Evolutionary conservation across 2,329 filamentous ascomycete species (phyloP).

Genomic region (Pseudogymnoascus sp.): DNA sequence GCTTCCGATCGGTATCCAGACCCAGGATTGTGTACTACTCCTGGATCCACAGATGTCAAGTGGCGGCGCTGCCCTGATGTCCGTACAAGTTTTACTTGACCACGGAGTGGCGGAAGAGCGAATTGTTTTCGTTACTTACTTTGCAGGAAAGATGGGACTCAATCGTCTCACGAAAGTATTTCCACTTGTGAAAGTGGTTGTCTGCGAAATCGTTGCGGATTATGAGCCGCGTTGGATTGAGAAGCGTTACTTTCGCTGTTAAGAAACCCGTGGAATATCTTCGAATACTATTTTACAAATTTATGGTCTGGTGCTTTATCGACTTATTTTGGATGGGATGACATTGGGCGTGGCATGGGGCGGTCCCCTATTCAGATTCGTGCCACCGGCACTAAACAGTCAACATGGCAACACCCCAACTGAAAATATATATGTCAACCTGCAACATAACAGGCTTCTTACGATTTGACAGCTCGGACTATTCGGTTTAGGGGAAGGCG

Average conservation of each 20-base stretch:
- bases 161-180: constrained; percentile 85
- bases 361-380: background rate
- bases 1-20: constrained; percentile 64
- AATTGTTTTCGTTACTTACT: constrained; percentile 91
- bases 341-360: background rate
- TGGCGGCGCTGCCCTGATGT: constrained; percentile 82
- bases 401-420: background rate
- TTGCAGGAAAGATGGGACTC: constrained; percentile 76
- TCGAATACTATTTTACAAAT: background rate
- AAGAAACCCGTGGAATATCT: constrained; percentile 19
- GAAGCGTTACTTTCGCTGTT: constrained; percentile 85
- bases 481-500: background rate
- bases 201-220: constrained; percentile 74
- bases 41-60: constrained; percentile 93
- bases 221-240: constrained; percentile 87
- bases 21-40: constrained; percentile 75
- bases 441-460: background rate
- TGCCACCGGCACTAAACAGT: background rate
- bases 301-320: background rate
- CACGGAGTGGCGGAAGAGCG: constrained; percentile 79
- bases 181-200: constrained; percentile 77
- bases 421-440: background rate
- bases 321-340: constrained; percentile 1
- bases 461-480: background rate
- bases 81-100: constrained; percentile 89